These are phyloP conservation scores for Tetrapisispora taiwanensis DNA, from an alignment of 805 yeast species.

Conservation along the genomic window DNA sequence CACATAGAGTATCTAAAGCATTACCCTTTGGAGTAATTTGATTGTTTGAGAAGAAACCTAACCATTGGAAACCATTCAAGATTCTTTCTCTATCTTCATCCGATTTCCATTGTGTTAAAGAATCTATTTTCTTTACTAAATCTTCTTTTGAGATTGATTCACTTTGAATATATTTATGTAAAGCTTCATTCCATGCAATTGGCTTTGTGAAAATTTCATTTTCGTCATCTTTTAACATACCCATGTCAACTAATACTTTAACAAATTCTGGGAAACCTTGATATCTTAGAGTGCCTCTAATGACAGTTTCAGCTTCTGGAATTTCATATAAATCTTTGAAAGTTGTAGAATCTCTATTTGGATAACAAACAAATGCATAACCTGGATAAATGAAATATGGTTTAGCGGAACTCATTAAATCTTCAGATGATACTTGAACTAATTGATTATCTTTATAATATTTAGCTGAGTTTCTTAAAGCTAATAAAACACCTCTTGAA, in stretches of 20 bases:
- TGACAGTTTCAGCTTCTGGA: conserved; percentile 94
- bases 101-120: conserved; percentile 70
- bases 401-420: conserved; percentile 87
- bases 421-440: conserved; percentile 74
- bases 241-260: conserved; percentile 88
- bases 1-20: conserved; percentile 93
- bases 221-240: conserved; percentile 75
- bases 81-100: conserved; percentile 80
- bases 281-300: conserved; percentile 95
- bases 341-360: conserved; percentile 94
- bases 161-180: conserved; percentile 67
- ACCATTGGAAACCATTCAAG: conserved; percentile 83
- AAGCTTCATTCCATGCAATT: conserved; percentile 81
- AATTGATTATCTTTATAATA: conserved; percentile 81
- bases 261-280: conserved; percentile 98
- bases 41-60: conserved; percentile 77
- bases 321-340: conserved; percentile 86
- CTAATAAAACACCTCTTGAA: conserved; percentile 93
- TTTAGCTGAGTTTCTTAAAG: conserved; percentile 86
- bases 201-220: conserved; percentile 46
- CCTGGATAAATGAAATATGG: conserved; percentile 96
- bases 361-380: conserved; percentile 87
- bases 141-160: conserved; percentile 60
- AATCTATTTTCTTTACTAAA: conserved; percentile 61
- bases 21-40: conserved; percentile 81